Evolutionary conservation across 768 basidiomycete species (phyloP), one percentile per base, ranked within the genome.

Genomic region (Hypholoma fasciculare): DNA sequence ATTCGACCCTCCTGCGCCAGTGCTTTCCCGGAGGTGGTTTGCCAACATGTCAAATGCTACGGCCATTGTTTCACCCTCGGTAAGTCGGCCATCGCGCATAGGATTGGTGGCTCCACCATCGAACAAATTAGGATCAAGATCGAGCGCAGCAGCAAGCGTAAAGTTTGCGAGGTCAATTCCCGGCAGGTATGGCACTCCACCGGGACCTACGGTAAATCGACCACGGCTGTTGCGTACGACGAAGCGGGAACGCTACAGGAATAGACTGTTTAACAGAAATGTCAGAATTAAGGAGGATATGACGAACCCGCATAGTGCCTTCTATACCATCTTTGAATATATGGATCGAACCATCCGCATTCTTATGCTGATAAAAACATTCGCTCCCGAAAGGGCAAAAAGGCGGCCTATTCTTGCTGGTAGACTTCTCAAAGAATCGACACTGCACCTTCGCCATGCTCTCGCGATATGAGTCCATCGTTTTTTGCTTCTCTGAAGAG

Each of bases 331-430:
- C 56, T 5, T 16, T 27, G 49, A 57, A 50, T 30, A 42, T 11
- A 48, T 49, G 30, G 5, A 57, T n/a, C 7, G 88, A 82, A 12
- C 90, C 90, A 63, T 92, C 90, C 0, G 73, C 71, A 20, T 87
- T 86, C 51, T 74, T 63, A 66, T 94, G 91, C 63, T 84, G 80
- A 67, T 92, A 94, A 69, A 94, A 91, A 67, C 91, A 94, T 58
- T 93, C 91, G 49, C 77, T 76, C 43, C 91, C 91, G 62, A 90
- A 94, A 0, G 89, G 91, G 71, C 91, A 94, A 53, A 81, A 80
- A 0, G 86, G 85, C 48, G 86, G 85, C 48, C 70, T 66, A 52
- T 70, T 65, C 46, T 71, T 69, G 7, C 70, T 68, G 39, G 74
- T 74, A 3, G 88, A 85, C 43, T 75, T 68, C 58, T 81, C 74